phyloP scores from a whole-genome alignment of 495 filamentous ascomycete species.

The Jackrogersella minutella region DNA sequence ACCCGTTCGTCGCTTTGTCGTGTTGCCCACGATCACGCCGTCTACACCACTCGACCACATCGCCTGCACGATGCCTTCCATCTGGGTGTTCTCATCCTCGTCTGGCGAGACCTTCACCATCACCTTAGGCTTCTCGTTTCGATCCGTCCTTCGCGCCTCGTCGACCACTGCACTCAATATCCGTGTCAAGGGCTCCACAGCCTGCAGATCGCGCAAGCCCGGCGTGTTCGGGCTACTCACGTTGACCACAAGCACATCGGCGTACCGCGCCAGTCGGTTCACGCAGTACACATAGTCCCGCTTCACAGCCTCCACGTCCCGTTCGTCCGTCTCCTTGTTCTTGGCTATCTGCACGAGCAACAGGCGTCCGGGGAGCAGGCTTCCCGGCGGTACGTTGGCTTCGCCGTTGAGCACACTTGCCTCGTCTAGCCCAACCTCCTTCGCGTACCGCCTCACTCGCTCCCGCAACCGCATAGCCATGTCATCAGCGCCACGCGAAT shows the following conservation, averaged over 20 bases:
- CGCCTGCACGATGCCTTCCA: constrained; percentile 86
- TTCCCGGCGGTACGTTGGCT: constrained; percentile 71
- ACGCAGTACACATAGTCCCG: constrained; percentile 89
- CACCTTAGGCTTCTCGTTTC: constrained; percentile 79
- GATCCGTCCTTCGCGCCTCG: constrained; percentile 69
- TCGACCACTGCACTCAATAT: constrained; percentile 84
- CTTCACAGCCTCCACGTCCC: constrained; percentile 82
- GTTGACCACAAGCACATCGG: constrained; percentile 95
- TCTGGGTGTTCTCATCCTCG: constrained; percentile 82
- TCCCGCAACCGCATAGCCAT: constrained; percentile 82
- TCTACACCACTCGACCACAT: constrained; percentile 86
- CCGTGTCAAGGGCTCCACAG: constrained; percentile 76
- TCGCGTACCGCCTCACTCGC: constrained; percentile 79
- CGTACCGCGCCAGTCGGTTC: constrained; percentile 78
- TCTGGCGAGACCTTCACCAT: constrained; percentile 99
- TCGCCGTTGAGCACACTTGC: constrained; percentile 75
- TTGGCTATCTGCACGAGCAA: constrained; percentile 97
- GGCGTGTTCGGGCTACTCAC: constrained; percentile 97
- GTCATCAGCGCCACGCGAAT: constrained; percentile 85
- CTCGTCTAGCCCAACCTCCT: constrained; percentile 72
- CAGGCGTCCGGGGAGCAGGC: constrained; percentile 74
- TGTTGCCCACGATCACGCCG: constrained; percentile 97
- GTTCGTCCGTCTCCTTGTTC: constrained; percentile 87
- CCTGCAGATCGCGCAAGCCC: constrained; percentile 84
- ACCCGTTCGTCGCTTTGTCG: constrained; percentile 80